A percentile compares a stretch with the other conserved stretches of the same genome.
phyloP scores from a whole-genome alignment of 352 stramenopile genomes.

The Thalassiosira oceanica region DNA sequence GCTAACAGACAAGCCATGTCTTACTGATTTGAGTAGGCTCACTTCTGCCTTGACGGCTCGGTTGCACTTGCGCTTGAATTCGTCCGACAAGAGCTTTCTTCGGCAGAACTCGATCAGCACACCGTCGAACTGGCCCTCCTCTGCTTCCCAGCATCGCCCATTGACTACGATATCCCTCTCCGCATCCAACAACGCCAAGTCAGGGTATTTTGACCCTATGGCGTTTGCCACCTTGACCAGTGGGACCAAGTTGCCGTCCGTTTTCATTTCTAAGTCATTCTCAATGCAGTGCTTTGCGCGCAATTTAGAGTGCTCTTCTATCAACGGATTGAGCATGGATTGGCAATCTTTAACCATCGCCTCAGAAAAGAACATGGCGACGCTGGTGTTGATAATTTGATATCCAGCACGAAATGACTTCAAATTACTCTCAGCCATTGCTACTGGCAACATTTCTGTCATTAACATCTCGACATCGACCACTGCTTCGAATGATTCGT shows the following conservation, averaged over 20 bases:
- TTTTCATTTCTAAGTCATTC: background rate
- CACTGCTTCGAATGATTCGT: slow-evolving; percentile 10
- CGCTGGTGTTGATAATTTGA: slow-evolving; percentile 8
- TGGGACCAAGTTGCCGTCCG: slow-evolving; percentile 2
- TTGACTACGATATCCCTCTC: background rate
- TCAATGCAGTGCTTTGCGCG: slow-evolving; percentile 26
- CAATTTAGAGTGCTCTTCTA: slow-evolving; percentile 26
- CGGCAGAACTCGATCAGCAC: slow-evolving; percentile 35
- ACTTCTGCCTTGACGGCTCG: slow-evolving; percentile 25
- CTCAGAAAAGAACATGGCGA: slow-evolving; percentile 32
- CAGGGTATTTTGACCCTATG: slow-evolving; percentile 18
- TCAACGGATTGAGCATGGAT: slow-evolving; percentile 10
- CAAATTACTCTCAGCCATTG: slow-evolving; percentile 1
- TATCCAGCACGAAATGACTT: slow-evolving; percentile 9
- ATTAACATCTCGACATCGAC: slow-evolving; percentile 25
- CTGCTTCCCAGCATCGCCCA: slow-evolving; percentile 6
- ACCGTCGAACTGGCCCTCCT: slow-evolving; percentile 10
- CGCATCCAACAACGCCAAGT: slow-evolving; percentile 20
- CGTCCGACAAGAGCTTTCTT: slow-evolving; percentile 3
- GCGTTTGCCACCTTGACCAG: slow-evolving; percentile 13
- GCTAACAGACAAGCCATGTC: slow-evolving; percentile 19
- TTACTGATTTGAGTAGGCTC: slow-evolving; percentile 1
- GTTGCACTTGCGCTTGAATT: slow-evolving; percentile 12
- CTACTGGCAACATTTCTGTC: slow-evolving; percentile 4
- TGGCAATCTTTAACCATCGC: slow-evolving; percentile 14